phyloP scores from a whole-genome alignment of 495 filamentous ascomycete genomes.

The Terfezia claveryi region DNA sequence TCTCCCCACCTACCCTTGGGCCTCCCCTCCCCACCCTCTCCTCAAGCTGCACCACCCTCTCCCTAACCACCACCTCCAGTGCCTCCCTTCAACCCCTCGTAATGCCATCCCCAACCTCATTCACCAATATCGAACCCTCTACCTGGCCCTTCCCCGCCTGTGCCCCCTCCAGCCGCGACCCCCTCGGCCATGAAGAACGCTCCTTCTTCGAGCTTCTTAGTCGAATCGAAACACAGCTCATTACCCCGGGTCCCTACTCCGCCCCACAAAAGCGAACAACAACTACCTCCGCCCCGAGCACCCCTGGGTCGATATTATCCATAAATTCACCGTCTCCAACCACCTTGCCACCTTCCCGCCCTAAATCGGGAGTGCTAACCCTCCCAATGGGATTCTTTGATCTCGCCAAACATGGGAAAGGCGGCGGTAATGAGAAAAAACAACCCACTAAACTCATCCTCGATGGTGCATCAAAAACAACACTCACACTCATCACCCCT shows the following conservation, averaged over 20 bases:
- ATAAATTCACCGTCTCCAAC: background rate
- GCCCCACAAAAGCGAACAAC: background rate
- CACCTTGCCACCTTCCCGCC: background rate
- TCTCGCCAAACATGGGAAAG: background rate
- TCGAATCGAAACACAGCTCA: background rate
- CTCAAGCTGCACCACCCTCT: background rate
- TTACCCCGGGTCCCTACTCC: background rate
- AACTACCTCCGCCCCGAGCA: background rate
- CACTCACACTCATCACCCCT: background rate
- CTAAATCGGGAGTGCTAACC: background rate
- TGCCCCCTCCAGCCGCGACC: background rate
- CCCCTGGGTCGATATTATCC: background rate
- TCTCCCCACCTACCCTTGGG: background rate
- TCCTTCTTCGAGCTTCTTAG: background rate
- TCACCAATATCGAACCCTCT: background rate
- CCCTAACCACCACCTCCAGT: background rate
- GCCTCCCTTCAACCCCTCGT: background rate
- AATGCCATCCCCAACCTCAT: background rate
- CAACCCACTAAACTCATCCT: background rate
- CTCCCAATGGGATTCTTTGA: background rate
- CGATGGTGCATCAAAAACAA: background rate
- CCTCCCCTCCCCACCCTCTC: background rate
- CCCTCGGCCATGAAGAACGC: background rate
- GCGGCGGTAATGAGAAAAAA: background rate
- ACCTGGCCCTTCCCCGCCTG: background rate